Evolutionary conservation across 2,329 filamentous ascomycete genomes (phyloP).

Genomic region (Aspergillus neoniger): DNA sequence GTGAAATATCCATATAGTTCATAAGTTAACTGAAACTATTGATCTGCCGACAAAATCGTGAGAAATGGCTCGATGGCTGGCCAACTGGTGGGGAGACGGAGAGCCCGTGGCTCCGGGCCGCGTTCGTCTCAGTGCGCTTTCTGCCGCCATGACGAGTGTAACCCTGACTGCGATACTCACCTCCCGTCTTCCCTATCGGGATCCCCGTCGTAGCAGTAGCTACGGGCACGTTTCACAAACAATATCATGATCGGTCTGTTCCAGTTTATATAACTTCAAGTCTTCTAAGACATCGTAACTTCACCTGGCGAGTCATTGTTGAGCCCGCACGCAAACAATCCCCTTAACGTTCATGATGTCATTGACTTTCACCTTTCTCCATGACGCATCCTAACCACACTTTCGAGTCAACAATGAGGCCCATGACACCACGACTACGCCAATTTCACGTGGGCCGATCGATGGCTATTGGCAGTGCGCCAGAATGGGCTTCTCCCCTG

Average conservation of each 20-base stretch:
- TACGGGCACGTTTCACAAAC: neutral
- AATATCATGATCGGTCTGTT: neutral
- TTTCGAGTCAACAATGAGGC: neutral
- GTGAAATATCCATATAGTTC: too few relatives aligned
- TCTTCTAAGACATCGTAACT: too few relatives aligned
- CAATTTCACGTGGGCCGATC: slow-evolving; percentile 7
- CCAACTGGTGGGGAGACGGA: too few relatives aligned
- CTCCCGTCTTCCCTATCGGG: neutral
- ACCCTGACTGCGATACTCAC: neutral
- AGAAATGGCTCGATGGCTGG: too few relatives aligned
- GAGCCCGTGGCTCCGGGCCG: neutral
- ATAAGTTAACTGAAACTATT: too few relatives aligned
- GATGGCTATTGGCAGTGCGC: neutral
- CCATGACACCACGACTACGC: slow-evolving; percentile 24
- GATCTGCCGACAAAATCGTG: too few relatives aligned
- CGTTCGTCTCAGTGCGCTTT: neutral
- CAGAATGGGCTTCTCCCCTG: neutral
- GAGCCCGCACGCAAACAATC: neutral
- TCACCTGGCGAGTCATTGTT: neutral
- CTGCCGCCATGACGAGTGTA: neutral
- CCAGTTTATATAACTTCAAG: neutral
- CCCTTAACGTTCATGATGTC: slow-evolving; percentile 7
- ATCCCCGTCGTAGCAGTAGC: neutral
- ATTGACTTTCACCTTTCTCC: slow-evolving; percentile 7
- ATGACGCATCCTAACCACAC: slow-evolving; percentile 9